phyloP scores from a whole-genome alignment of 371 early-diverging fungal species.

The Cokeromyces recurvatus region DNA sequence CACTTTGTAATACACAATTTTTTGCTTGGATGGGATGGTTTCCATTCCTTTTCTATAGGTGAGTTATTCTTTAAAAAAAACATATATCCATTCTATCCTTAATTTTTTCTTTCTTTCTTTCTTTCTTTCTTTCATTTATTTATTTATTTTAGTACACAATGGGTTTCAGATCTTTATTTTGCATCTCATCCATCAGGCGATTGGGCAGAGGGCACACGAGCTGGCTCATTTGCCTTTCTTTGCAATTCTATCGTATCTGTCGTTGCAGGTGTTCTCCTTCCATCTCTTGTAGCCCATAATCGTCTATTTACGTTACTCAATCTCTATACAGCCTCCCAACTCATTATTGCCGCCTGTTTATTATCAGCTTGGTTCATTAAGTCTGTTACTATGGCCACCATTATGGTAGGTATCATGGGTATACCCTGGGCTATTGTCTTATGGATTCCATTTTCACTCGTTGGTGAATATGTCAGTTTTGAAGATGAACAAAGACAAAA shows the following conservation, averaged over 20 bases:
- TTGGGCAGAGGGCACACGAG: constrained; percentile 54
- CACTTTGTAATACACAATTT: constrained; percentile 71
- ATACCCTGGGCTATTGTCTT: constrained; percentile 73
- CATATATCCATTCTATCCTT: background rate
- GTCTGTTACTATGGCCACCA: constrained; percentile 47
- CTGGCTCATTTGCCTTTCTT: constrained; percentile 71
- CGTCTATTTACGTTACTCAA: constrained; percentile 40
- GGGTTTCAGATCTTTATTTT: constrained; percentile 57
- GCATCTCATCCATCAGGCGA: constrained; percentile 27
- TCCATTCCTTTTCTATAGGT: constrained; percentile 61
- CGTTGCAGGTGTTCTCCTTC: constrained; percentile 53
- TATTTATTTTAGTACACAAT: constrained; percentile 36
- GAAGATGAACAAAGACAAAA: constrained; percentile 36
- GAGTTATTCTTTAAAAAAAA: background rate
- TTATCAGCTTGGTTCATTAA: constrained; percentile 53
- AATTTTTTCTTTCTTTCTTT: no score
- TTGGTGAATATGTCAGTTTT: constrained; percentile 64
- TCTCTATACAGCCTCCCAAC: constrained; percentile 55
- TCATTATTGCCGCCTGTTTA: constrained; percentile 53
- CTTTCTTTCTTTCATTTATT: no score
- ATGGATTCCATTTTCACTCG: constrained; percentile 78
- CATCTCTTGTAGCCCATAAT: constrained; percentile 34
- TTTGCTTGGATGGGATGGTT: constrained; percentile 87
- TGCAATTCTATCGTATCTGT: constrained; percentile 64
- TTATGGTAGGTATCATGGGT: constrained; percentile 59